These are phyloP conservation scores for Aspergillus hiratsukae DNA, from an alignment of 2,329 filamentous ascomycete species.

Conservation along the genomic window DNA sequence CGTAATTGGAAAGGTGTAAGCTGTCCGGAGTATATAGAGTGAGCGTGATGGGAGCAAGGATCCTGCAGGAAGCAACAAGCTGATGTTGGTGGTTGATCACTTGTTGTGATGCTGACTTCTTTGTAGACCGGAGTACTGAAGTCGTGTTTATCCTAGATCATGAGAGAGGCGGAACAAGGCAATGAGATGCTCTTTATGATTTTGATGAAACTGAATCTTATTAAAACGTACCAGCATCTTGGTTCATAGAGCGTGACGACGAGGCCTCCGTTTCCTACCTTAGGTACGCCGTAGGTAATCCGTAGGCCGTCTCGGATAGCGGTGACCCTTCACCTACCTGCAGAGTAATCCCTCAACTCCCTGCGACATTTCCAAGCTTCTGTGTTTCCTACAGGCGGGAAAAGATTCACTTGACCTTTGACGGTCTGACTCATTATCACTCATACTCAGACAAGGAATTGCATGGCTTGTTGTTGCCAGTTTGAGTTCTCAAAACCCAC, in stretches of 20 bases:
- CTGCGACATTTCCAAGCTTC: too few species aligned
- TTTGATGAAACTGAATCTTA: background rate
- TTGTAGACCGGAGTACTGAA: background rate
- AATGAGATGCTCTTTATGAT: background rate
- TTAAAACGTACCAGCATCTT: background rate
- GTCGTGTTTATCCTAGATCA: background rate
- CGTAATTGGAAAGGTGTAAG: background rate
- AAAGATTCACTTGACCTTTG: background rate
- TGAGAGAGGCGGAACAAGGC: background rate
- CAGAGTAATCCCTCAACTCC: too few species aligned
- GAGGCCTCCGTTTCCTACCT: too few species aligned
- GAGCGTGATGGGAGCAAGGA: slow-evolving; percentile 4
- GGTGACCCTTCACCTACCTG: background rate
- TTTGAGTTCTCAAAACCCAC: background rate
- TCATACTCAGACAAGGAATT: background rate
- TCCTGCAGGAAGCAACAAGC: slow-evolving; percentile 2
- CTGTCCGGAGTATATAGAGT: background rate
- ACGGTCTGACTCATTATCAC: background rate
- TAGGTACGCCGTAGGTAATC: too few species aligned
- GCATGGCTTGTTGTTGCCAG: too few species aligned
- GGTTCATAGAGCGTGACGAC: too few species aligned
- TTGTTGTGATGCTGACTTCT: background rate
- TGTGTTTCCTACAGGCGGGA: background rate
- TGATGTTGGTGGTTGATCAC: background rate
- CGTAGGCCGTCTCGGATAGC: background rate